Conservation (phyloP, 768 basidiomycete genomes). For the Macrocybe gigantea region DNA sequence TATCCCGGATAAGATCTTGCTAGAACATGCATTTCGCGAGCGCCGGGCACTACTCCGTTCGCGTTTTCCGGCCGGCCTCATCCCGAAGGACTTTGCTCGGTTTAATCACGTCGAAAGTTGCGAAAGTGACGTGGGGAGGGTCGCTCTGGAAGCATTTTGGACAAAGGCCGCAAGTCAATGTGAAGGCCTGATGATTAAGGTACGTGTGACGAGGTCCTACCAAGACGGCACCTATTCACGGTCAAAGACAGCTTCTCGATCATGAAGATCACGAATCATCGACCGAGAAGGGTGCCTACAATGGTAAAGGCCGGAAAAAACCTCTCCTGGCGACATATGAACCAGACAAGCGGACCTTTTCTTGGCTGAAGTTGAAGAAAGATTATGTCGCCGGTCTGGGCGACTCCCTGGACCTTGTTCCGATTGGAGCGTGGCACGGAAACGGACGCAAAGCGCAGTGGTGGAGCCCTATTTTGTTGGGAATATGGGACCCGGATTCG, state of each 20-base stretch:
- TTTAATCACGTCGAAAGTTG: slow-evolving; percentile 73
- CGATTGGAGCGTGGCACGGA: slow-evolving; percentile 84
- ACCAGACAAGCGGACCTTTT: slow-evolving; percentile 78
- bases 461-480: slow-evolving; percentile 90
- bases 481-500: slow-evolving; percentile 58
- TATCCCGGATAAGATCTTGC: slow-evolving; percentile 45
- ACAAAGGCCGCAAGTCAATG: slow-evolving; percentile 66
- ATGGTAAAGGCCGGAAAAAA: slow-evolving; percentile 46
- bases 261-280: slow-evolving; percentile 47
- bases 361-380: slow-evolving; percentile 91
- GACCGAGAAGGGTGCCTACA: slow-evolving; percentile 24
- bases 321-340: slow-evolving; percentile 84
- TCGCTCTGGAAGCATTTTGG: slow-evolving; percentile 73
- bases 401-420: slow-evolving; percentile 70
- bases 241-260: slow-evolving; percentile 55
- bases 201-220: slow-evolving; percentile 17
- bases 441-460: slow-evolving; percentile 84
- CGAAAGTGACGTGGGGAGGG: slow-evolving; percentile 56
- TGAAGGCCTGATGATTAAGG: slow-evolving; percentile 95
- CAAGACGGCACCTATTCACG: not conserved
- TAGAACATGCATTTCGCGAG: slow-evolving; percentile 63
- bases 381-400: slow-evolving; percentile 81
- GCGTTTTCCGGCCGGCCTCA: slow-evolving; percentile 48
- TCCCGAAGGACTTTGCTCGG: slow-evolving; percentile 43
- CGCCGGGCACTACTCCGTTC: slow-evolving; percentile 61